A percentile compares a stretch with the other conserved stretches of the same genome.
Conservation (phyloP, 2,329 filamentous ascomycete genomes). For the Ceratocystis destructans region DNA sequence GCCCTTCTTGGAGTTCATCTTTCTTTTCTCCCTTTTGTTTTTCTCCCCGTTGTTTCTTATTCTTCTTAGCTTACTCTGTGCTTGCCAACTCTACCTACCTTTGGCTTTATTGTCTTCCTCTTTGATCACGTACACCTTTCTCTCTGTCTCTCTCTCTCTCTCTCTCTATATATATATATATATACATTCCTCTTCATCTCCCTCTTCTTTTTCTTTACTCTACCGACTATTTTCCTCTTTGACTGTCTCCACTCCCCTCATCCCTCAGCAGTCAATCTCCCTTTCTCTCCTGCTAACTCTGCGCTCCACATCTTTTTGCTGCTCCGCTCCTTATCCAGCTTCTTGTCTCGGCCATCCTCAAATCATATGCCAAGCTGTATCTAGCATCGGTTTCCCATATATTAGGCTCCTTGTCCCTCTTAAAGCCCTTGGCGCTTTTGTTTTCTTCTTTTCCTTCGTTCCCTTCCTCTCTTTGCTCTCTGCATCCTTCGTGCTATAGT, state of each 20-base stretch:
- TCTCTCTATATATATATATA: too few species aligned
- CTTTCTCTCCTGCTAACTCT: conserved; percentile 23
- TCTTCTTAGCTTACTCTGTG: background rate
- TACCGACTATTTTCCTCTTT: too few species aligned
- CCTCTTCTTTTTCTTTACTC: background rate
- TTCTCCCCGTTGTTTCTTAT: background rate
- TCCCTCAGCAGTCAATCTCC: too few species aligned
- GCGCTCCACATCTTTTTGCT: conserved; percentile 30
- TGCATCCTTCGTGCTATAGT: conserved; percentile 14
- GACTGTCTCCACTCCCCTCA: too few species aligned
- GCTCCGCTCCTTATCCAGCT: conserved; percentile 19
- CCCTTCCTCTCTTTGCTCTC: conserved; percentile 19
- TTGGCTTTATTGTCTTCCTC: background rate
- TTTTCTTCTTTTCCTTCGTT: conserved; percentile 21
- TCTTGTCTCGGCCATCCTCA: conserved; percentile 23
- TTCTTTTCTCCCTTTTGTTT: background rate
- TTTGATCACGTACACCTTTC: background rate
- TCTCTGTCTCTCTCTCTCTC: too few species aligned
- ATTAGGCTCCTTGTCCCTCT: conserved; percentile 20
- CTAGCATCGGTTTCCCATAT: conserved; percentile 28
- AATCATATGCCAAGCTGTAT: conserved; percentile 20
- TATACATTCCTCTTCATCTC: background rate
- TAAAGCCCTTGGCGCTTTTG: conserved; percentile 13
- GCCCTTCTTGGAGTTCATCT: background rate
- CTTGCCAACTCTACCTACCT: background rate